Conservation (phyloP, 116 monocot genomes). For the Trichopus zeylanicus region DNA sequence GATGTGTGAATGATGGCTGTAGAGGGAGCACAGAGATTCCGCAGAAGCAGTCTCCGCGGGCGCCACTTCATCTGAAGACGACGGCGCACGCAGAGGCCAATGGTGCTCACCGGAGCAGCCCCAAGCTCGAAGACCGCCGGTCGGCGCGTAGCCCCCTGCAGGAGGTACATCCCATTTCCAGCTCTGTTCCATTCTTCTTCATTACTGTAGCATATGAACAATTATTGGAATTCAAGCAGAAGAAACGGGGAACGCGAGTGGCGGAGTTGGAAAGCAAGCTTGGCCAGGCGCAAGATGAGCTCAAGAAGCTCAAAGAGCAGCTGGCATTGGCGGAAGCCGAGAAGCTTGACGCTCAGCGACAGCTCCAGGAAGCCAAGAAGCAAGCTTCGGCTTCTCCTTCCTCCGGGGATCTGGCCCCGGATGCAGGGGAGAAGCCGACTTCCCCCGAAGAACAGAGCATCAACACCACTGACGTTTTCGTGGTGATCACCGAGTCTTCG, state of each 20-base stretch:
- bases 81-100: constrained; percentile 43
- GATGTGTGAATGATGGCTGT: neutral
- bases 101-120: constrained; percentile 25
- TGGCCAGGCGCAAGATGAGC: constrained; percentile 53
- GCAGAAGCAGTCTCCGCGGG: constrained; percentile 43
- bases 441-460: neutral
- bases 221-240: constrained; percentile 17
- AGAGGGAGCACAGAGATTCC: constrained; percentile 47
- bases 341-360: constrained; percentile 14
- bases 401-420: constrained; percentile 11
- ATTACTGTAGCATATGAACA: neutral
- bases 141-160: constrained; percentile 61
- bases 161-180: constrained; percentile 24
- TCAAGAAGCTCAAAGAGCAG: constrained; percentile 69
- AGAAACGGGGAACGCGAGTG: constrained; percentile 49
- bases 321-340: constrained; percentile 44
- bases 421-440: neutral
- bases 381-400: neutral
- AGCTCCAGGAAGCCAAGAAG: constrained; percentile 35
- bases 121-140: constrained; percentile 46
- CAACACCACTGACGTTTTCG: constrained; percentile 17
- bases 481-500: constrained; percentile 4
- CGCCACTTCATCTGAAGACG: constrained; percentile 64
- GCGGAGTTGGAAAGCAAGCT: constrained; percentile 64
- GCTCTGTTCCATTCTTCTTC: neutral